phyloP scores from a whole-genome alignment of 495 filamentous ascomycete genomes.

The Penicillium manginii region DNA sequence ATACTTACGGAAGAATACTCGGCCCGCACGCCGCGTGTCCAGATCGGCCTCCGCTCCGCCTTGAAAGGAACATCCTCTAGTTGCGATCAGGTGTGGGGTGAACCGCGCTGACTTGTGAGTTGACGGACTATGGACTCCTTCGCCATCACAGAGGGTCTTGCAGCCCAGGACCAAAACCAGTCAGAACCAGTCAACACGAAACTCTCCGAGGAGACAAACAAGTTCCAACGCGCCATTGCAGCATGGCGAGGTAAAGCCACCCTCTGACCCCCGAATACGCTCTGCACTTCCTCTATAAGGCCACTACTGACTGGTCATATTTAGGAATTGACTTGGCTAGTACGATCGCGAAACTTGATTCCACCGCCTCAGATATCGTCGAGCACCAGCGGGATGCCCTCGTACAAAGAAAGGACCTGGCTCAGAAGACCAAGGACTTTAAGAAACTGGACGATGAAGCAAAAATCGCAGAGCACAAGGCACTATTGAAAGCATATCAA shows the following conservation, averaged over 20 bases:
- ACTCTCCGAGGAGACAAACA: conserved; percentile 69
- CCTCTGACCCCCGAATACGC: background rate
- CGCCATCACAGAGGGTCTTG: conserved; percentile 46
- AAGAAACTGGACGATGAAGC: conserved; percentile 89
- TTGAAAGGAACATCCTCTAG: conserved; percentile 15
- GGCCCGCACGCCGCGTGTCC: conserved; percentile 38
- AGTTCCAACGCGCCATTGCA: conserved; percentile 93
- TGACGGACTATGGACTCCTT: conserved; percentile 47
- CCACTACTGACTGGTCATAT: background rate
- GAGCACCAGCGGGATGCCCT: conserved; percentile 88
- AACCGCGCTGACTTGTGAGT: conserved; percentile 20
- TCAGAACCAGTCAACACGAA: conserved; percentile 29
- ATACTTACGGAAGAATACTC: conserved; percentile 31
- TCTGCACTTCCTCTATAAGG: background rate
- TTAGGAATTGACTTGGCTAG: conserved; percentile 86
- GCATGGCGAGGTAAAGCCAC: conserved; percentile 83
- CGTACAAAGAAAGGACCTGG: conserved; percentile 92
- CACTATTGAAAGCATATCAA: conserved; percentile 93
- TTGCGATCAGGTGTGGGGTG: conserved; percentile 36
- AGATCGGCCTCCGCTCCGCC: conserved; percentile 22
- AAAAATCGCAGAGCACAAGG: conserved; percentile 87
- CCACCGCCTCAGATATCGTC: conserved; percentile 90
- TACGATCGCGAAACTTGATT: conserved; percentile 85
- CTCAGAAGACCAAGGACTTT: conserved; percentile 98
- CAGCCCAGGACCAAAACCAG: conserved; percentile 40